Conservation (phyloP, 2,329 filamentous ascomycete species). For the Fonsecaea erecta region DNA sequence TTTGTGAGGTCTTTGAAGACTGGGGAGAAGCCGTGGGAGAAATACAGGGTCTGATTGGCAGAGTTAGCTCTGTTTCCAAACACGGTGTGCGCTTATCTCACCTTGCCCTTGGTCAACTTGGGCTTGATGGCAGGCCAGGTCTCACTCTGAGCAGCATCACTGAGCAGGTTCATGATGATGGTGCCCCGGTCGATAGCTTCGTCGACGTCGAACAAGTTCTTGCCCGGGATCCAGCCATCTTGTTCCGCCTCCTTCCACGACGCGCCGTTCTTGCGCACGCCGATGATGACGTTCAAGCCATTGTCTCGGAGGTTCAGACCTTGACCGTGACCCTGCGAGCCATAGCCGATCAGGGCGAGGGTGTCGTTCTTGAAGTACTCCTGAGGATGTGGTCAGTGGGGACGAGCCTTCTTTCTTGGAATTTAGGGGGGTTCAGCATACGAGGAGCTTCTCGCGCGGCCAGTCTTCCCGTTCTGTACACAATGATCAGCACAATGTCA, state of each 20-base stretch:
- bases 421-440: constrained; percentile 58
- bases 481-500: constrained; percentile 7
- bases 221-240: constrained; percentile 97
- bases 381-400: constrained; percentile 51
- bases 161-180: constrained; percentile 99
- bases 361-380: constrained; percentile 99
- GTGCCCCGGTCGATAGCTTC: constrained; percentile 92
- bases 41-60: constrained; percentile 85
- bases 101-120: constrained; percentile 97
- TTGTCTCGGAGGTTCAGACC: constrained; percentile 99
- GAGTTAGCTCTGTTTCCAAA: background rate
- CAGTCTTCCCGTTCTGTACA: constrained; percentile 89
- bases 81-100: constrained; percentile 48
- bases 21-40: constrained; percentile 99
- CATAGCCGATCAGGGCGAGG: constrained; percentile 98
- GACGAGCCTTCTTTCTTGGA: background rate
- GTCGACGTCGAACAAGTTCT: constrained; percentile 98
- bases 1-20: constrained; percentile 99
- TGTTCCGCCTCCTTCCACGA: constrained; percentile 97
- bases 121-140: constrained; percentile 99
- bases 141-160: constrained; percentile 96
- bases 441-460: constrained; percentile 96
- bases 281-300: constrained; percentile 97
- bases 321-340: constrained; percentile 97
- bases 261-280: constrained; percentile 96